Base-by-base conservation (phyloP, 2,329 filamentous ascomycete genomes). In the Fusarium sp. region DNA sequence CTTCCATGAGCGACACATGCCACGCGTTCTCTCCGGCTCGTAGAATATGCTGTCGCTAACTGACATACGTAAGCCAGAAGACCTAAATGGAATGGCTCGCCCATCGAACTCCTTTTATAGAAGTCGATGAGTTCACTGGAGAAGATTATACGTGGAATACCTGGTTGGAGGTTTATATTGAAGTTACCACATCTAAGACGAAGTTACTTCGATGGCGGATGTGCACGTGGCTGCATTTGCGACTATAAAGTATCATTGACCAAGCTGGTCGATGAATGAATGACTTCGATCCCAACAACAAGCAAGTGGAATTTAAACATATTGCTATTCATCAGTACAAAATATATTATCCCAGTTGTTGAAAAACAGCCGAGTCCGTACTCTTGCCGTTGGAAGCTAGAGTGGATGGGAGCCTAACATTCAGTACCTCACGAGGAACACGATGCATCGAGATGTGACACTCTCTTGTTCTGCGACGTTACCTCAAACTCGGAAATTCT, bases 281-380 rank as follows among this genome's bases (percentile, higher is more conserved):
- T 7, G 24, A 7, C 24, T 24, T 24, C 6, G 7, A 24, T 7
- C 24, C 24, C 7, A 7, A 3, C 26, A 28, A 1, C 26, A 61
- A 35, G 14, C 48, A 24, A 6, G 40, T 22, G 20, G 53, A 48
- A 5, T 35, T 62, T 22, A 61, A 70, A 33, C 53, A 68, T 8
- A 71, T 52, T 40, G 51, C 70, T 28, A 20, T 44, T 4, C 26
- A 24, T 5, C 60, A 70, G 15, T 53, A 63, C 17, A 68, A 14
- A 60, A 71, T 44, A 14, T 64, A 71, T 44, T 72, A 72, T 20
- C 67, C 69, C 2, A 61, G 64, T 22, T 60, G 60, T 7, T 70
- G 67, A 4, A 57, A 60, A 2, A 19, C 48, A 3, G 33, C 65
- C 2, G 64, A 72, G 28, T 56, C 61, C 2, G 70, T 72, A 10